These are phyloP conservation scores for Ceratocystiopsis minuta DNA, from an alignment of 2,329 filamentous ascomycete species.

Conservation along the genomic window DNA sequence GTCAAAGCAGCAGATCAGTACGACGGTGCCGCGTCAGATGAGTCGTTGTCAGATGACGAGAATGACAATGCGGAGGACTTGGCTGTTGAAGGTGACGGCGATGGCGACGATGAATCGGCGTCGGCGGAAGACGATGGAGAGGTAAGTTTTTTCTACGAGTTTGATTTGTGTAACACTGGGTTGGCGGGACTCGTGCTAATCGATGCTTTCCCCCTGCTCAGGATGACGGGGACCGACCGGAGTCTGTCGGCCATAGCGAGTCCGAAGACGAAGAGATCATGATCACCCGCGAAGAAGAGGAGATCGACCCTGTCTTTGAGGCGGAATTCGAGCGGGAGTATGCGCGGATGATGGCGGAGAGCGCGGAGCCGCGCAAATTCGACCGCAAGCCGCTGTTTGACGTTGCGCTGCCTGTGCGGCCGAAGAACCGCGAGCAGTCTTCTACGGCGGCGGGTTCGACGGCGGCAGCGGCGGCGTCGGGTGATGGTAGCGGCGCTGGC, in stretches of 20 bases:
- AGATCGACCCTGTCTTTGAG: conserved; percentile 81
- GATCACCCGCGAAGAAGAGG: conserved; percentile 77
- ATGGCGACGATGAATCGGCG: conserved; percentile 21
- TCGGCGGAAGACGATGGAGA: conserved; percentile 44
- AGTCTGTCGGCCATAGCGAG: conserved; percentile 38
- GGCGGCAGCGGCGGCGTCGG: not conserved
- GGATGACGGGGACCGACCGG: conserved; percentile 31
- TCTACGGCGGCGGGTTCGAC: not conserved
- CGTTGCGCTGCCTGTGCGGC: conserved; percentile 83
- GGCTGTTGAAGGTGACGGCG: conserved; percentile 41
- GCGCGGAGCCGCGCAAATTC: conserved; percentile 85
- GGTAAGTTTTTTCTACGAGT: conserved; percentile 17
- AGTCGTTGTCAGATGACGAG: conserved; percentile 70
- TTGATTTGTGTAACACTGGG: not conserved
- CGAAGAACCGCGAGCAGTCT: conserved; percentile 41
- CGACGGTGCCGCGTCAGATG: conserved; percentile 16
- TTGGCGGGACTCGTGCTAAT: not conserved
- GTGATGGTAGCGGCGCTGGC: no score
- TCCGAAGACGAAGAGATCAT: conserved; percentile 79
- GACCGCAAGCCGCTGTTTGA: conserved; percentile 91
- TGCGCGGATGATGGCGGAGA: conserved; percentile 96
- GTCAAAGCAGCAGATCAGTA: conserved; percentile 47
- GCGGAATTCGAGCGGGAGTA: conserved; percentile 97
- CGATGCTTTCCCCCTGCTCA: not conserved
- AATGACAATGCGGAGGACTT: conserved; percentile 48